Conservation (phyloP, 176 grass and related monocot genomes). For the Echinochloa phyllopogon region DNA sequence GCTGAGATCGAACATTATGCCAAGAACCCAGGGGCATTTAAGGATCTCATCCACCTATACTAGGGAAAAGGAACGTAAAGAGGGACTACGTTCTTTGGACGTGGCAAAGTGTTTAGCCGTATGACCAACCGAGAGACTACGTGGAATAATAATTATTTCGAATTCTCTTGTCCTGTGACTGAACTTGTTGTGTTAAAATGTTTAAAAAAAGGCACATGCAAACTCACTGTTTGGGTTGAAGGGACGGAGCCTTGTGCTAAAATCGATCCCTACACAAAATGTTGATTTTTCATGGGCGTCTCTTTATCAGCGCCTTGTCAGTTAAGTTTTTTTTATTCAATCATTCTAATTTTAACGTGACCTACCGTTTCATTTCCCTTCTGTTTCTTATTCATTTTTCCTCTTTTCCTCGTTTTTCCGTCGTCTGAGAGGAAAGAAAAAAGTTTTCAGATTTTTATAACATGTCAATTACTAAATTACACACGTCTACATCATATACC, state of each 20-base stretch:
- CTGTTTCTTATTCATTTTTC: too few species aligned
- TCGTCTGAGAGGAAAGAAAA: too few species aligned
- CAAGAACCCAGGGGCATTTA: slow-evolving; percentile 62
- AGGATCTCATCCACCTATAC: slow-evolving; percentile 84
- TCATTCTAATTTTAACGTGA: too few species aligned
- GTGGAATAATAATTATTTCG: neutral
- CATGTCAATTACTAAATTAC: too few species aligned
- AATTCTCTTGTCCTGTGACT: neutral
- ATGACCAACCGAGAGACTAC: neutral
- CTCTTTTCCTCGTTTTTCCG: too few species aligned
- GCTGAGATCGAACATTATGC: slow-evolving; percentile 79
- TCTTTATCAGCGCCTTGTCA: too few species aligned
- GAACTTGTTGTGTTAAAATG: slow-evolving; percentile 16
- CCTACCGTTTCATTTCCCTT: too few species aligned
- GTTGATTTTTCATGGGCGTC: too few species aligned
- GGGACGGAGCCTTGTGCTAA: neutral
- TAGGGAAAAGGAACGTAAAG: slow-evolving; percentile 31
- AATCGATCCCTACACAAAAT: neutral
- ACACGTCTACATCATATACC: too few species aligned
- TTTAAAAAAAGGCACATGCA: neutral
- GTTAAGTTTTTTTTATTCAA: too few species aligned
- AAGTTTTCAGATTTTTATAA: too few species aligned
- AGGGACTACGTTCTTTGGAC: neutral
- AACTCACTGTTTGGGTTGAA: neutral
- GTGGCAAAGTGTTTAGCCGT: neutral